Percentiles rank a stretch among this genome's conserved stretches.
Evolutionary conservation across 2,329 filamentous ascomycete genomes (phyloP).

Genomic region (Aureobasidium sp.): DNA sequence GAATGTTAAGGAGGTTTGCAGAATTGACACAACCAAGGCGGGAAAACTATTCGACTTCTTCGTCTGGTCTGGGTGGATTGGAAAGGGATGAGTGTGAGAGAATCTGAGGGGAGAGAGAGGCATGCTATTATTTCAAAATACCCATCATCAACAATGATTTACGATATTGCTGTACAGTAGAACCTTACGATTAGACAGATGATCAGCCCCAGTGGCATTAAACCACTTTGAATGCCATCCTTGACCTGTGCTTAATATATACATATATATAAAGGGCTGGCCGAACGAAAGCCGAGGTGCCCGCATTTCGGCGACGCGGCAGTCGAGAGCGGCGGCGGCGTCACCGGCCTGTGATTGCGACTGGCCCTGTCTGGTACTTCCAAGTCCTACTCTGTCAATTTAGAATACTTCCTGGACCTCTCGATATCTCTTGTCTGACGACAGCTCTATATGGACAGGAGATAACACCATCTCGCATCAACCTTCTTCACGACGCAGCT

Average conservation of each 20-base stretch:
- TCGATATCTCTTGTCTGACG: neutral
- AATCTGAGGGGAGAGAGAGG: neutral
- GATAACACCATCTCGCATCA: neutral
- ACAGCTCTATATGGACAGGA: neutral
- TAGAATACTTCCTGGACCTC: neutral
- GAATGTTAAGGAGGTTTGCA: slow-evolving; percentile 76
- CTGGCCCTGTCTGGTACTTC: neutral
- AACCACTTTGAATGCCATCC: neutral
- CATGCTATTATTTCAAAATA: slow-evolving; percentile 1
- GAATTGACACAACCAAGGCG: slow-evolving; percentile 75
- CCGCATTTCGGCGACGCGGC: slow-evolving; percentile 3
- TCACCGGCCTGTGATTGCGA: neutral
- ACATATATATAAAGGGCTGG: neutral
- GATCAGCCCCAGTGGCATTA: neutral
- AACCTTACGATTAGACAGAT: neutral
- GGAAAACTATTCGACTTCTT: slow-evolving; percentile 90
- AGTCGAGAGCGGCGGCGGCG: neutral
- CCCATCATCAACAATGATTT: slow-evolving; percentile 2
- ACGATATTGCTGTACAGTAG: slow-evolving; percentile 1
- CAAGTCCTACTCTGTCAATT: neutral
- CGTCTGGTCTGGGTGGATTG: slow-evolving; percentile 85
- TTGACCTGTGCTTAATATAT: neutral
- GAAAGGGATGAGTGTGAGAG: slow-evolving; percentile 53
- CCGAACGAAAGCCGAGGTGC: slow-evolving; percentile 7
- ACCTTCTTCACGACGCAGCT: neutral